Conservation (phyloP, 768 basidiomycete species). For the Crassisporium funariophilum region DNA sequence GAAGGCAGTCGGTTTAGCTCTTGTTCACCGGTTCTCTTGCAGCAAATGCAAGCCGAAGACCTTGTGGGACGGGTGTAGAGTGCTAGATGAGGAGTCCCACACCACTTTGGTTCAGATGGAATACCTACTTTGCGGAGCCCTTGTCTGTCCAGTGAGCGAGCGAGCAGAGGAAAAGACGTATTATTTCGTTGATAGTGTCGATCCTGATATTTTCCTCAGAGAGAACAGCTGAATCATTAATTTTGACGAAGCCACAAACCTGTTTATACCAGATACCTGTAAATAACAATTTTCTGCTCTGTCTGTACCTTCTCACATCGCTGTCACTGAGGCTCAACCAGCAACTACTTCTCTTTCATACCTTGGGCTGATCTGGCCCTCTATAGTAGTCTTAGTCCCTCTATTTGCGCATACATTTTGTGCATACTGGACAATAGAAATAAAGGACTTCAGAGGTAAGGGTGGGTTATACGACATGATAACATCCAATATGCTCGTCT, state of each 20-base stretch:
- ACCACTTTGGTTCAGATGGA: conserved; percentile 13
- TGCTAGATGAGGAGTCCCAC: conserved; percentile 13
- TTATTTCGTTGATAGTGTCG: conserved; percentile 12
- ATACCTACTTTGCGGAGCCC: conserved; percentile 13
- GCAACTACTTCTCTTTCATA: too few species aligned
- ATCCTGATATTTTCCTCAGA: conserved; percentile 12
- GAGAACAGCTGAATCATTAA: conserved; percentile 4
- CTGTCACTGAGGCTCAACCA: too few species aligned
- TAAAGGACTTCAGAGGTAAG: background rate
- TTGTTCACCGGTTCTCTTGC: conserved; percentile 4
- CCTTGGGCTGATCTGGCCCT: too few species aligned
- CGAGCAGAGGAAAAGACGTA: conserved; percentile 3
- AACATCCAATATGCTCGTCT: background rate
- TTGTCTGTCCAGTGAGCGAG: conserved; percentile 15
- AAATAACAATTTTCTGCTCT: too few species aligned
- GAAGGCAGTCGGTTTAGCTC: conserved; percentile 9
- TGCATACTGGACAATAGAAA: background rate
- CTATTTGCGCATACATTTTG: background rate
- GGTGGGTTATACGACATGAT: background rate
- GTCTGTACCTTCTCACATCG: too few species aligned
- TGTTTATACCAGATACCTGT: too few species aligned
- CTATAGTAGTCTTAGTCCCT: background rate
- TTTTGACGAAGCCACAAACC: too few species aligned
- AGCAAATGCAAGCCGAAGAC: conserved; percentile 17
- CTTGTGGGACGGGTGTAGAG: conserved; percentile 13